These are phyloP conservation scores for Carex cristatella DNA, from an alignment of 176 grass and related monocot species.

Conservation along the genomic window DNA sequence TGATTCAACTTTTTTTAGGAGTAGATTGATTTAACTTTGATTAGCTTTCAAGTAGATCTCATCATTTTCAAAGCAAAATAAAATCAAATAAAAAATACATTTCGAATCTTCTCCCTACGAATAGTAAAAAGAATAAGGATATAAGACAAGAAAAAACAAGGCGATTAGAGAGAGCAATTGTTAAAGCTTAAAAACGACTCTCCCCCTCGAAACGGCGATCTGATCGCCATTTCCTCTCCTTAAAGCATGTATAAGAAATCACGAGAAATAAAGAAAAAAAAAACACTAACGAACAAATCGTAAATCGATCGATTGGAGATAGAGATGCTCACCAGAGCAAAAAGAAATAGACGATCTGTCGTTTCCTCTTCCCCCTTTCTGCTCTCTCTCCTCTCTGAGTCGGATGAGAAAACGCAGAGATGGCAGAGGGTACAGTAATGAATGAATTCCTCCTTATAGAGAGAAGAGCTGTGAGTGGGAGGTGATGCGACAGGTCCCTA, in stretches of 20 bases:
- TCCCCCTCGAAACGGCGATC: background rate
- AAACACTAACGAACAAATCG: background rate
- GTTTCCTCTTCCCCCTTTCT: background rate
- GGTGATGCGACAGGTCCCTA: background rate
- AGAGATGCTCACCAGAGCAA: slow-evolving; percentile 8
- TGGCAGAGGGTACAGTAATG: background rate
- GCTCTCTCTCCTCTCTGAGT: background rate
- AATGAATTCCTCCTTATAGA: slow-evolving; percentile 3
- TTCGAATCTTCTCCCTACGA: background rate
- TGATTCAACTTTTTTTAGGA: background rate
- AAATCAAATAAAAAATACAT: background rate
- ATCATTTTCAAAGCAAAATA: background rate
- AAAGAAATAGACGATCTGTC: background rate
- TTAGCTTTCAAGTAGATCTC: background rate
- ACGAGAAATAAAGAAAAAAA: background rate
- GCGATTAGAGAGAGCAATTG: background rate
- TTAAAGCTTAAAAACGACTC: background rate
- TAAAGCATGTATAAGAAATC: background rate
- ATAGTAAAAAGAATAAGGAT: background rate
- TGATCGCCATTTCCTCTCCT: background rate
- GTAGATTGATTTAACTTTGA: background rate
- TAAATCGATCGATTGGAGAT: slow-evolving; percentile 9
- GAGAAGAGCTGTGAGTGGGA: background rate
- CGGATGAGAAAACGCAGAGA: background rate
- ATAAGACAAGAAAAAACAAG: background rate